Base-by-base conservation (phyloP, 2,329 filamentous ascomycete species). In the Chaetomium sp. region DNA sequence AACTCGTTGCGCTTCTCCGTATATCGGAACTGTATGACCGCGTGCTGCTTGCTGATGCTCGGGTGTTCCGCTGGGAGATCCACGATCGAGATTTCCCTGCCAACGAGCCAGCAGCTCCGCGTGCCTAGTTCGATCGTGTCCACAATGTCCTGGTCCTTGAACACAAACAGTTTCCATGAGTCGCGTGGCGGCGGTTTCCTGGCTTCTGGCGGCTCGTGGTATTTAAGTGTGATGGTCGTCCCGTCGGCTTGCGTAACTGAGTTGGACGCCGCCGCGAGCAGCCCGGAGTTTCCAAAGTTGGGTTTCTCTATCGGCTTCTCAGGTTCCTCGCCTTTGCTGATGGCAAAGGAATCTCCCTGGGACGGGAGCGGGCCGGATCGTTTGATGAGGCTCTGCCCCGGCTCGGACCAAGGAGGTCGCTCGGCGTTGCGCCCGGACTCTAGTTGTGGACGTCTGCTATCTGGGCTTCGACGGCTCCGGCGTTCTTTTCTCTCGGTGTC, bases 31-130 rank as follows among this genome's bases (percentile, higher is more conserved):
- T 99, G 94, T 44, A 99, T 81, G 7, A 91, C 94, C 0, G 92
- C 92, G 70, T 99, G 94, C 72, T 99, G 94, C 71, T 95, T 95
- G 69, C 90, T 95, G 66, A 91, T 85, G 70, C 90, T 96, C 0
- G 91, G 91, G 68, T 99, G 92, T 67, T 95, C 90, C 6, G 95
- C 82, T 2, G 83, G 76, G 55, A 96, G 76, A 68, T 99, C 94
- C 2, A 89, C 90, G 3, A 99, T 86, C 5, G 86, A 75, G 52
- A 80, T 71, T 64, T 96, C 91, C 47, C 91, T 80, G 0, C 94
- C 94, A 7, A 96, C 75, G 32, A 99, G 76, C 94, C 94, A 99
- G 74, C 90, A 96, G 66, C 87, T 95, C 58, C 89, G 84, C 54
- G 78, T 73, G 56, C 81, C 79, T 49, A 99, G 77, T 56, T 90